These are phyloP conservation scores for Plasmopara halstedii DNA, from an alignment of 352 stramenopile genomes.

Conservation along the genomic window DNA sequence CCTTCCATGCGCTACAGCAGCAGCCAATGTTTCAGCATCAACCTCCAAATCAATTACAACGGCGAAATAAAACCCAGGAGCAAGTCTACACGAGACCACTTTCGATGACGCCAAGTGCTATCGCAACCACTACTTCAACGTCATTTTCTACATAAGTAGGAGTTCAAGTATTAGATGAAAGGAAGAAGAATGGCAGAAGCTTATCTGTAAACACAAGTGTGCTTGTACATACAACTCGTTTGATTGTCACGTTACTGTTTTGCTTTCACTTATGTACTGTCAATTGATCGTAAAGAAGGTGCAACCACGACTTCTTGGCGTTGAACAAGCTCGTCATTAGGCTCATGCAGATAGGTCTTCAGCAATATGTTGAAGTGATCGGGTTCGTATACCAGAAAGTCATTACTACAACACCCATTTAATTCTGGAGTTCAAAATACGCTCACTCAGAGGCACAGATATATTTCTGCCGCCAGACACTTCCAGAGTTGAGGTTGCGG, in stretches of 20 bases:
- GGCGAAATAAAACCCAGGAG: constrained; percentile 14
- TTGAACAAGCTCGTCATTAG: constrained; percentile 77
- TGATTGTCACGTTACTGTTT: not conserved
- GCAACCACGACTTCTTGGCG: constrained; percentile 71
- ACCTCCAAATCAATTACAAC: constrained; percentile 17
- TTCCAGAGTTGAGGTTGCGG: constrained; percentile 73
- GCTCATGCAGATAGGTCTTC: constrained; percentile 54
- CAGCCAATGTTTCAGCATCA: constrained; percentile 22
- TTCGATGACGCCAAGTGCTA: constrained; percentile 15
- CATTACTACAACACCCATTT: constrained; percentile 44
- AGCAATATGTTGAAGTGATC: constrained; percentile 55
- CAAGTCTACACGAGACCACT: constrained; percentile 20
- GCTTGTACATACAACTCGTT: constrained; percentile 14
- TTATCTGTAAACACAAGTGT: constrained; percentile 25
- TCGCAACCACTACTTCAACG: constrained; percentile 18
- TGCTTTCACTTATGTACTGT: not conserved
- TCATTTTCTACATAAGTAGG: constrained; percentile 29
- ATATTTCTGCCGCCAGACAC: constrained; percentile 53
- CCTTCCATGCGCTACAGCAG: constrained; percentile 18
- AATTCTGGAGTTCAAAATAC: constrained; percentile 75
- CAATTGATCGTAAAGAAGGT: constrained; percentile 18
- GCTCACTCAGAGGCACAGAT: constrained; percentile 69
- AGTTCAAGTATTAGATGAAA: constrained; percentile 16
- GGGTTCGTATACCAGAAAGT: constrained; percentile 44
- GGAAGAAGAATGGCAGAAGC: not conserved